A percentile compares a stretch with the other conserved stretches of the same genome.
phyloP scores from a whole-genome alignment of 192 early-diverging fungal genomes.

The Irineochytrium annulatum region DNA sequence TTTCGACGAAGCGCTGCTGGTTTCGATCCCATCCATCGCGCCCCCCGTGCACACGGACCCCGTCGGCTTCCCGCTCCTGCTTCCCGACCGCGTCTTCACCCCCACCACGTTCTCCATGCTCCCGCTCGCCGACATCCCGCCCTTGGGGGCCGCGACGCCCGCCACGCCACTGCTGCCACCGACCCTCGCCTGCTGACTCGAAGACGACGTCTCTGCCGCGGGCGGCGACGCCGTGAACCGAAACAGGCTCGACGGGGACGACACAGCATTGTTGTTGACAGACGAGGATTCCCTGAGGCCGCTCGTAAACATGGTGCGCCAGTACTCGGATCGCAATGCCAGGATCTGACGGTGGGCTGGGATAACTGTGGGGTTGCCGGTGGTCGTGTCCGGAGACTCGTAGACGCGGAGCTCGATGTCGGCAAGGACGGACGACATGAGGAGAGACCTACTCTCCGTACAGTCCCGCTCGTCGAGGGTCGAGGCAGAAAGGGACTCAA shows the following conservation, averaged over 20 bases:
- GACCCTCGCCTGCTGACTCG: too few relatives aligned
- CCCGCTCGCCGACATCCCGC: too few relatives aligned
- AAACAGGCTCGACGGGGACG: background rate
- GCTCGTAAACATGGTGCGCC: slow-evolving; percentile 33
- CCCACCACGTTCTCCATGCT: too few relatives aligned
- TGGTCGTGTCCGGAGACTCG: background rate
- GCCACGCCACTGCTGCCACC: too few relatives aligned
- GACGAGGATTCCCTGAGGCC: slow-evolving; percentile 18
- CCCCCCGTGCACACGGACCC: too few relatives aligned
- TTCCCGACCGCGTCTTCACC: too few relatives aligned
- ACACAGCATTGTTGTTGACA: background rate
- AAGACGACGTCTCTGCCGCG: too few relatives aligned
- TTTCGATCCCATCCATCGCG: too few relatives aligned
- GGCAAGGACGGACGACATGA: background rate
- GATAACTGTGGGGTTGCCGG: background rate
- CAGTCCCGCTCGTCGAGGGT: slow-evolving; percentile 1
- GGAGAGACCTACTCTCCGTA: background rate
- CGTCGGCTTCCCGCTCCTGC: too few relatives aligned
- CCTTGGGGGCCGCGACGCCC: too few relatives aligned
- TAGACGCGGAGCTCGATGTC: background rate
- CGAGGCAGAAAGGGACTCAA: background rate
- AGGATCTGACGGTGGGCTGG: slow-evolving; percentile 35
- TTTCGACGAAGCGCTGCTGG: too few relatives aligned
- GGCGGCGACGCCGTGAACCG: background rate
- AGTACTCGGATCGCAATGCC: slow-evolving; percentile 38